phyloP scores from a whole-genome alignment of 352 stramenopile genomes.

The Pythium folliculosum region DNA sequence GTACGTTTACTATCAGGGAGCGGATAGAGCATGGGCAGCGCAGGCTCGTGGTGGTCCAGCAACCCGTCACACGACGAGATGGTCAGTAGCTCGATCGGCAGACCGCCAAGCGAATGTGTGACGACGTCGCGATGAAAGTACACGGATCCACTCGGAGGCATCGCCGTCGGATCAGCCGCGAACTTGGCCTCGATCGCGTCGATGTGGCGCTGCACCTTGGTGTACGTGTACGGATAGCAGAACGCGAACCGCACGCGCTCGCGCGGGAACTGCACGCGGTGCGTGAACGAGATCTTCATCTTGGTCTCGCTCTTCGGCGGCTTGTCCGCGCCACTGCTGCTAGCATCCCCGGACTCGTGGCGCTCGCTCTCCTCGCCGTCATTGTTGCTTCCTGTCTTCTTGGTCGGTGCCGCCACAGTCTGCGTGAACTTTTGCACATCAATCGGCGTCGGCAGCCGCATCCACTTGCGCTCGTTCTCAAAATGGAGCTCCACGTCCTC shows the following conservation, averaged over 20 bases:
- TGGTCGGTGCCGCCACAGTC: neutral
- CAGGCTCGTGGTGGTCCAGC: neutral
- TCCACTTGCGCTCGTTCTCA: constrained; percentile 41
- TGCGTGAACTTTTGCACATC: constrained; percentile 42
- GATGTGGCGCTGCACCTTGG: constrained; percentile 53
- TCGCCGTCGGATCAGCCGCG: neutral
- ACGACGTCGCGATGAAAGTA: constrained; percentile 86
- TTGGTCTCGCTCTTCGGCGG: constrained; percentile 35
- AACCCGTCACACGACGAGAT: constrained; percentile 33
- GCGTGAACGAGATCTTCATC: constrained; percentile 52
- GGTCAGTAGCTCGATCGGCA: constrained; percentile 71
- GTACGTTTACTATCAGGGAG: constrained; percentile 1
- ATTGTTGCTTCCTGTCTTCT: neutral
- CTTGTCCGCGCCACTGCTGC: neutral
- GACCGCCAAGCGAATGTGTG: constrained; percentile 52
- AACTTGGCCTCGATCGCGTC: constrained; percentile 38
- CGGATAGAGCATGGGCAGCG: constrained; percentile 9
- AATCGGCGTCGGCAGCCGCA: constrained; percentile 37
- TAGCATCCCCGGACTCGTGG: neutral
- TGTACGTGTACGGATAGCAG: constrained; percentile 76
- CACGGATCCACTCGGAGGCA: constrained; percentile 23
- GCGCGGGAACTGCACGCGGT: constrained; percentile 35
- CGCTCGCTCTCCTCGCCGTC: neutral
- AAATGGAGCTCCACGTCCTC: constrained; percentile 28
- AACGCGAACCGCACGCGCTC: constrained; percentile 73